A percentile compares a stretch with the other conserved stretches of the same genome.
Evolutionary conservation across 2,329 filamentous ascomycete species (phyloP).

Genomic region (Talaromyces albobiverticillius): DNA sequence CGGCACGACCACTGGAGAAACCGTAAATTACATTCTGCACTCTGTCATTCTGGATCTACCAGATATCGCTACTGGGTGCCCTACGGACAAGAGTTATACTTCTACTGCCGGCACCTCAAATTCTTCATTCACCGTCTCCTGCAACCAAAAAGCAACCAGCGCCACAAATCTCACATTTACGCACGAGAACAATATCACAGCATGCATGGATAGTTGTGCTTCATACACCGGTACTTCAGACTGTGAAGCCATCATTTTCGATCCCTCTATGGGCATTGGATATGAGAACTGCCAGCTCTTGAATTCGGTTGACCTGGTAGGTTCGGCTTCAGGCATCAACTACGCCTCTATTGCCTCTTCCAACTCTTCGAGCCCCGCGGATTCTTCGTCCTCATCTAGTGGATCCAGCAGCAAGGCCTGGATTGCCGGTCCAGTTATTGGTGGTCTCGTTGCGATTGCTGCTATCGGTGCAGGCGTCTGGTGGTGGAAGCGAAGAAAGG

Average conservation of each 20-base stretch:
- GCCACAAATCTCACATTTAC: conserved; percentile 9
- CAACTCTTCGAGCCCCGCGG: neutral
- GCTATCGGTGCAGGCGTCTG: neutral
- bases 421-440: conserved; percentile 8
- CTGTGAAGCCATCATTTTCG: conserved; percentile 8
- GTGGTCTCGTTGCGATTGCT: conserved; percentile 1
- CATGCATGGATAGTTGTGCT: conserved; percentile 10
- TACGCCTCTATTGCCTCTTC: conserved; percentile 1
- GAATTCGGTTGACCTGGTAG: conserved; percentile 3
- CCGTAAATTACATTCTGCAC: neutral
- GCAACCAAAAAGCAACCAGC: conserved; percentile 3
- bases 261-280: conserved; percentile 5
- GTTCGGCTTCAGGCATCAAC: neutral
- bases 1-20: neutral
- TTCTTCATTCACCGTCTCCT: conserved; percentile 1
- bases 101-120: neutral
- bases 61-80: neutral
- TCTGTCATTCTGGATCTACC: neutral
- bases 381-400: neutral
- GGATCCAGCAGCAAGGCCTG: conserved; percentile 6
- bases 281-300: conserved; percentile 13
- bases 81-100: conserved; percentile 7
- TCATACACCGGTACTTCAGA: neutral
- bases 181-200: conserved; percentile 4
- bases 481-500: conserved; percentile 9